Conservation (phyloP, 129 eudicot species). For the Flaveria robusta region DNA sequence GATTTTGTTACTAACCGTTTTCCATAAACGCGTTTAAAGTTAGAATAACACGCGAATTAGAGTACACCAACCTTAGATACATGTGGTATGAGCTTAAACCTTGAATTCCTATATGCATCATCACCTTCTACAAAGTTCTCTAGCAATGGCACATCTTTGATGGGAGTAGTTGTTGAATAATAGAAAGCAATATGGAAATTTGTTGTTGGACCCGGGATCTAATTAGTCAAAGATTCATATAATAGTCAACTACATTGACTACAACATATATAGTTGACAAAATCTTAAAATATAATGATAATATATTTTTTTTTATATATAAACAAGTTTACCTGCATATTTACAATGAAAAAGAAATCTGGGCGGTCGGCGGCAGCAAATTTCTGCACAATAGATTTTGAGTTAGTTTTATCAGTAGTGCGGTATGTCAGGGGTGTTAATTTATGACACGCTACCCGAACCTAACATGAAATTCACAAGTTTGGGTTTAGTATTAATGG, state of each 20-base stretch:
- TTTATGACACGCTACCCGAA: no score
- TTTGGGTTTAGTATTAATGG: no score
- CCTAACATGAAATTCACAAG: no score
- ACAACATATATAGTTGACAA: background rate
- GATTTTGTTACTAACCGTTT: background rate
- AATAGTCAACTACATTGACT: background rate
- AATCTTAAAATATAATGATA: background rate
- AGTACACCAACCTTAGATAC: conserved; percentile 56
- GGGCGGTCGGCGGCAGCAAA: conserved; percentile 62
- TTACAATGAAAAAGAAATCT: conserved; percentile 70
- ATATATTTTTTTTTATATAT: background rate
- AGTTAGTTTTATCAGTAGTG: background rate
- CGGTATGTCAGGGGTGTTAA: no score
- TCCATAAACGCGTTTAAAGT: conserved; percentile 3
- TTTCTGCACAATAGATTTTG: conserved; percentile 51
- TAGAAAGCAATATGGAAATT: conserved; percentile 58
- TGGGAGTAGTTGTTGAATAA: conserved; percentile 62
- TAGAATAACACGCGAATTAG: background rate
- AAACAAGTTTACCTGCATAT: conserved; percentile 56
- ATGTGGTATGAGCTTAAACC: conserved; percentile 78
- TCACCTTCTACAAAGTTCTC: conserved; percentile 71
- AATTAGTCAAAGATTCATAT: background rate
- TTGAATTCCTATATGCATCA: conserved; percentile 71
- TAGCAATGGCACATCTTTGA: conserved; percentile 62
- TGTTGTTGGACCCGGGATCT: conserved; percentile 71